phyloP scores from a whole-genome alignment of 495 filamentous ascomycete species.

The Aspergillus bridgeri region DNA sequence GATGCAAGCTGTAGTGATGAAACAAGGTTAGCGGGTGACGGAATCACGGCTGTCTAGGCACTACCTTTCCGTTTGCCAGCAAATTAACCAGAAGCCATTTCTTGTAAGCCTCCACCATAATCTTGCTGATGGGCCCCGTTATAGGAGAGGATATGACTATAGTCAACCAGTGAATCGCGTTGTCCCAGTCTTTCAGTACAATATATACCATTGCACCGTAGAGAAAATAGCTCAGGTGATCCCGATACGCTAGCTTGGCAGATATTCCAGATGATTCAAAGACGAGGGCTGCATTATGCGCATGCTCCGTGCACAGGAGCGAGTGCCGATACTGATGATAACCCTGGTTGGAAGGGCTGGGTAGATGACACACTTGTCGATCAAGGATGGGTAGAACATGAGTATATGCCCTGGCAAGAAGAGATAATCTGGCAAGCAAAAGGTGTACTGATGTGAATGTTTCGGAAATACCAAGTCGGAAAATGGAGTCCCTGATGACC shows the following conservation, averaged over 20 bases:
- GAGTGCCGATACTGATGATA: constrained; percentile 17
- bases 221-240: constrained; percentile 75
- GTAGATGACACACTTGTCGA: constrained; percentile 64
- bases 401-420: constrained; percentile 50
- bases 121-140: constrained; percentile 56
- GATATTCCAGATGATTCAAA: constrained; percentile 57
- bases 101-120: constrained; percentile 89
- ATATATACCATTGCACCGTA: constrained; percentile 77
- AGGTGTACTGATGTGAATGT: constrained; percentile 68
- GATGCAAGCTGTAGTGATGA: constrained; percentile 26
- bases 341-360: constrained; percentile 36
- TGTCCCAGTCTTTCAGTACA: constrained; percentile 64
- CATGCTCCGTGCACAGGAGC: constrained; percentile 28
- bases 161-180: constrained; percentile 68
- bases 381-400: constrained; percentile 64
- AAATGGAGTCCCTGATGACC: constrained; percentile 60
- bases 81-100: constrained; percentile 85
- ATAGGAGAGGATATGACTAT: constrained; percentile 64
- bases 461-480: constrained; percentile 69
- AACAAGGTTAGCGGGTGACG: not conserved
- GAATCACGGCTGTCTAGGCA: constrained; percentile 19
- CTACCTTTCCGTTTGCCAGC: constrained; percentile 65
- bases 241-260: constrained; percentile 48
- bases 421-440: constrained; percentile 56
- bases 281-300: constrained; percentile 48